A percentile compares a stretch with the other conserved stretches of the same genome.
Evolutionary conservation across 1,284 basidiomycete species (phyloP).

Genomic region (Earliella scabrosa): DNA sequence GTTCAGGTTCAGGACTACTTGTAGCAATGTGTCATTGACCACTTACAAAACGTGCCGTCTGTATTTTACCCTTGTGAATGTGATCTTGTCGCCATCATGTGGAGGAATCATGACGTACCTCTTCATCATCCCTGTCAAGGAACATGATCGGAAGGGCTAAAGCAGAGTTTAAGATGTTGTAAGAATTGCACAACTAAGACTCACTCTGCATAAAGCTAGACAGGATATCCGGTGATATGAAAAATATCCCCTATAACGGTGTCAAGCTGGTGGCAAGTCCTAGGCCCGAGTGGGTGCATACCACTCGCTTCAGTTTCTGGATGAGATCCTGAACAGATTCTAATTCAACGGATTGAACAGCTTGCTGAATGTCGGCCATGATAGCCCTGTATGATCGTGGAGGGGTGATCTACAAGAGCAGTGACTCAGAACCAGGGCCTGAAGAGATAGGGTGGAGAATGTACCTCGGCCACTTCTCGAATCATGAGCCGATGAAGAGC

Average conservation of each 20-base stretch:
- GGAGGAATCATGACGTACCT: constrained; percentile 26
- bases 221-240: constrained; percentile 59
- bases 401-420: constrained; percentile 38
- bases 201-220: constrained; percentile 67
- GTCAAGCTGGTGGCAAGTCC: not conserved
- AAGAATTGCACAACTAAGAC: not conserved
- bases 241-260: constrained; percentile 47
- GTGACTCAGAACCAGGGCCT: not conserved
- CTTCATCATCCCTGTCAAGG: constrained; percentile 31
- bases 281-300: constrained; percentile 32
- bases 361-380: constrained; percentile 34
- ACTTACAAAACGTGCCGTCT: constrained; percentile 30
- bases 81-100: no score
- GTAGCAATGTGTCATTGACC: not conserved
- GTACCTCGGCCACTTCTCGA: constrained; percentile 32
- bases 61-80: no score
- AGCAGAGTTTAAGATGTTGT: not conserved
- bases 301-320: constrained; percentile 46
- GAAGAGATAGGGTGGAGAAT: not conserved
- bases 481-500: constrained; percentile 43
- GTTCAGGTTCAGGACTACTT: no score
- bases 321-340: constrained; percentile 29
- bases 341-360: constrained; percentile 19
- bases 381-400: constrained; percentile 46
- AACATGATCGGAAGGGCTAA: constrained; percentile 22